Base-by-base conservation (phyloP, 1,139 yeast species). In the Pichia sp. region DNA sequence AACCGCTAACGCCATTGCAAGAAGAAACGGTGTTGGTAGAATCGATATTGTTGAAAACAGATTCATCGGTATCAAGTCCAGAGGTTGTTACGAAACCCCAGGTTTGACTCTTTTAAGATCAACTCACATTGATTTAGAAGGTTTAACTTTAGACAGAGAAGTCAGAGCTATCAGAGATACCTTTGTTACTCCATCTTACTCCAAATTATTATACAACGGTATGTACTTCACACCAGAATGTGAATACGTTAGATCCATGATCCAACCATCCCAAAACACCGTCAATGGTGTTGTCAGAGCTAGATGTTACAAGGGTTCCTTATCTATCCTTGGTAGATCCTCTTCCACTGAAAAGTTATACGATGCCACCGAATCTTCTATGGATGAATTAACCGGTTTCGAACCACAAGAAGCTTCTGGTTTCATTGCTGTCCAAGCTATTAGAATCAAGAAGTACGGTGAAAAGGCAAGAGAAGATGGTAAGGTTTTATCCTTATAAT, bases 31-130 rank as follows among this genome's bases (percentile, higher is more conserved):
- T 76, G 96, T 93, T 55, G 99, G 99, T 69, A 89, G 99, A 79
- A 86, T 93, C 67, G 99, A 93, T 72, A 93, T 93, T 66, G 99
- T 93, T 59, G 99, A 93, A 76, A 90, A 93, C 79, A 88, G 99
- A 77, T 93, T 93, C 71, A 93, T 93, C 66, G 98, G 98, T 70
- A 87, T 93, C 71, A 93, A 93, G 74, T 91, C 98, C 57, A 88
- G 99, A 78, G 99, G 99, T 51, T 93, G 99, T 77, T 93, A 93
- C 75, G 99, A 93, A 75, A 95, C 98, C 57, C 99, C 99, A 59
- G 99, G 98, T 69, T 82, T 93, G 65, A 91, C 99, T 56, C 71
- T 93, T 57, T 83, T 93, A 72, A 88, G 99, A 81, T 72, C 81
- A 47, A 87, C 98, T 45, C 99, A 93, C 72, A 81, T 93, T 67